Evolutionary conservation across 2,329 filamentous ascomycete genomes (phyloP), one percentile per base, ranked within the genome.

Genomic region (Bipolaris sorokiniana): DNA sequence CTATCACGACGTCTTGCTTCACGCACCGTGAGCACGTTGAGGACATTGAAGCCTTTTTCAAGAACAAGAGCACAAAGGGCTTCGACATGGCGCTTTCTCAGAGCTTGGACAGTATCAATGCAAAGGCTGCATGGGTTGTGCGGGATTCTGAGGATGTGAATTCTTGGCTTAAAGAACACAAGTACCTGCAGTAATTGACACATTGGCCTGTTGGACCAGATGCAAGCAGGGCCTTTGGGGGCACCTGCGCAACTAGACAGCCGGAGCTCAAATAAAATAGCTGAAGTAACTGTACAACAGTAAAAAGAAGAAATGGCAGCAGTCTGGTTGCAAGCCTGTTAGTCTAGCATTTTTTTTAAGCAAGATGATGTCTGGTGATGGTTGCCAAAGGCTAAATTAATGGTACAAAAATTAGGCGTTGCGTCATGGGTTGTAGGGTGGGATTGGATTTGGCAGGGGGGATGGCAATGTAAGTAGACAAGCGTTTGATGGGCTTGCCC

Each of bases 1-100:
- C 87, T 56, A 90, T 97, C 68, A 90, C 88, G 68, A 94, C 91
- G 1, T 88, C 87, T 40, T 88, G 89, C 73, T 96, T 97, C 79
- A 91, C 90, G 18, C 88, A 84, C 59, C 80, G 87, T 61, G 86
- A 90, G 67, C 92, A 97, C 78, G 81, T 94, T 56, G 83, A 87
- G 61, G 84, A 88, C 59, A 88, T 97, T 22, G 83, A 94, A 76
- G 80, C 82, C 5, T 98, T 97, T 84, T 98, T 97, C 74, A 82
- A 82, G 33, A 81, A 84, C 63, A 92, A 91, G 81, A 91, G 90
- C 74, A 96, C 89, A 59, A 96, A 90, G 81, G 87, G 92, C 41
- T 98, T 92, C 71, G 91, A 96, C 72, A 88, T 93, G 74, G 88
- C 90, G 47, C 81, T 98, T 56, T 91, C 92, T n/a, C 94, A 98